Evolutionary conservation across 768 basidiomycete species (phyloP).

Genomic region (Russula emetica): DNA sequence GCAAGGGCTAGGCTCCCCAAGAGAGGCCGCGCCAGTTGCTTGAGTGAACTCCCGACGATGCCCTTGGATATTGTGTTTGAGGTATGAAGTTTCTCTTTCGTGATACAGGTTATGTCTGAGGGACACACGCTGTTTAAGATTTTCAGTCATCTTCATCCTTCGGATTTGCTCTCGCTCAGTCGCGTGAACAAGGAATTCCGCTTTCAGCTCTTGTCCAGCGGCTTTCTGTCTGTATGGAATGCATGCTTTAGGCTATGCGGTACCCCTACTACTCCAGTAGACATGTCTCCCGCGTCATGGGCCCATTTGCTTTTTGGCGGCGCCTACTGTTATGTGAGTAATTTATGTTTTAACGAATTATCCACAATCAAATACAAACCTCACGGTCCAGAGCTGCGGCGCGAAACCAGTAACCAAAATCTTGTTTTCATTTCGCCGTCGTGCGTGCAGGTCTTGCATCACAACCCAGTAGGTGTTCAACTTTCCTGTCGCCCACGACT

Average conservation of each 20-base stretch:
- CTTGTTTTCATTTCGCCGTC: slow-evolving; percentile 21
- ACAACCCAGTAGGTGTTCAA: slow-evolving; percentile 1
- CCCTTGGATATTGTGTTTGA: slow-evolving; percentile 34
- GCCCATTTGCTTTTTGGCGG: slow-evolving; percentile 21
- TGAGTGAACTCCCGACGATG: slow-evolving; percentile 27
- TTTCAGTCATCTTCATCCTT: slow-evolving; percentile 32
- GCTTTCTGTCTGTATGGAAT: slow-evolving; percentile 33
- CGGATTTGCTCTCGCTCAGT: slow-evolving; percentile 34
- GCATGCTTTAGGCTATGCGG: not conserved
- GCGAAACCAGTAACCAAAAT: slow-evolving; percentile 20
- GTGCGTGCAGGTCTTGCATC: slow-evolving; percentile 23
- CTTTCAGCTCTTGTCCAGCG: slow-evolving; percentile 28
- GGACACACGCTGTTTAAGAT: slow-evolving; percentile 30
- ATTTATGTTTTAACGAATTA: not conserved
- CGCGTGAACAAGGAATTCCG: slow-evolving; percentile 34
- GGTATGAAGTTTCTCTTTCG: slow-evolving; percentile 21
- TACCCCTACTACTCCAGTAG: slow-evolving; percentile 16
- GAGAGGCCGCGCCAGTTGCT: slow-evolving; percentile 8
- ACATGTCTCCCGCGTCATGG: slow-evolving; percentile 23
- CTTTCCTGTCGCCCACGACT: not conserved
- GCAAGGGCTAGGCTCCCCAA: not conserved
- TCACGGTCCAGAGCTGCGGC: slow-evolving; percentile 12
- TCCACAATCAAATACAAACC: not conserved
- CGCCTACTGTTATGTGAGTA: slow-evolving; percentile 21
- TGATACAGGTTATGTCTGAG: not conserved